A percentile compares a stretch with the other conserved stretches of the same genome.
Evolutionary conservation across 768 basidiomycete genomes (phyloP).

Genomic region (Mycena floridula): DNA sequence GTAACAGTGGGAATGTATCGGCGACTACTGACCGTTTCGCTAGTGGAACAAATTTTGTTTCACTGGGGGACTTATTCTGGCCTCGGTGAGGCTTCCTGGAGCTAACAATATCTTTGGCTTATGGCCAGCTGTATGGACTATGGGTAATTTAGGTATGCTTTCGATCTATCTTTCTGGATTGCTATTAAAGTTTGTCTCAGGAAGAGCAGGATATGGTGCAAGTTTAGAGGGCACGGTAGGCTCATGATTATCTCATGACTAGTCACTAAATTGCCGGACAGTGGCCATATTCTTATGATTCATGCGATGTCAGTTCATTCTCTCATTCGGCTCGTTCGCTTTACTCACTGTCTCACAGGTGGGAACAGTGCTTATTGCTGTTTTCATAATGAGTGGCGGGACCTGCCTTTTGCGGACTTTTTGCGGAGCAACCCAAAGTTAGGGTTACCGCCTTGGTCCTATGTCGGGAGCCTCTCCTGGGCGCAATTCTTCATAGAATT

Average conservation of each 20-base stretch:
- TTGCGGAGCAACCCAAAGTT: too few relatives aligned
- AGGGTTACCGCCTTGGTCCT: too few relatives aligned
- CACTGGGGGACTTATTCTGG: conserved; percentile 69
- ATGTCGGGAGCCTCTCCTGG: too few relatives aligned
- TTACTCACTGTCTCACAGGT: too few relatives aligned
- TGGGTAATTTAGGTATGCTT: conserved; percentile 13
- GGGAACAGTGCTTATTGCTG: conserved; percentile 46
- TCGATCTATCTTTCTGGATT: not conserved
- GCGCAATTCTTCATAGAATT: too few relatives aligned
- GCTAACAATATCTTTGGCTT: conserved; percentile 56
- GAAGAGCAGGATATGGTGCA: conserved; percentile 49
- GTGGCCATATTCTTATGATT: conserved; percentile 40
- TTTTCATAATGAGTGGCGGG: too few relatives aligned
- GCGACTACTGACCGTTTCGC: not conserved
- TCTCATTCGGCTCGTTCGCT: too few relatives aligned
- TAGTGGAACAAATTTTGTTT: conserved; percentile 76
- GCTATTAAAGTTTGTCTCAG: not conserved
- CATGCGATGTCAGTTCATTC: conserved; percentile 58
- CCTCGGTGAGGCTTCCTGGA: conserved; percentile 58
- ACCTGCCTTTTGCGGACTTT: too few relatives aligned
- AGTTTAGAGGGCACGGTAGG: conserved; percentile 46
- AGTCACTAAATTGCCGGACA: conserved; percentile 6
- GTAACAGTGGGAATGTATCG: not conserved
- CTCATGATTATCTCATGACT: conserved; percentile 21
- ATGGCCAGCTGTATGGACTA: conserved; percentile 67